These are phyloP conservation scores for Hypoxylon cercidicola DNA, from an alignment of 495 filamentous ascomycete species.

Conservation along the genomic window DNA sequence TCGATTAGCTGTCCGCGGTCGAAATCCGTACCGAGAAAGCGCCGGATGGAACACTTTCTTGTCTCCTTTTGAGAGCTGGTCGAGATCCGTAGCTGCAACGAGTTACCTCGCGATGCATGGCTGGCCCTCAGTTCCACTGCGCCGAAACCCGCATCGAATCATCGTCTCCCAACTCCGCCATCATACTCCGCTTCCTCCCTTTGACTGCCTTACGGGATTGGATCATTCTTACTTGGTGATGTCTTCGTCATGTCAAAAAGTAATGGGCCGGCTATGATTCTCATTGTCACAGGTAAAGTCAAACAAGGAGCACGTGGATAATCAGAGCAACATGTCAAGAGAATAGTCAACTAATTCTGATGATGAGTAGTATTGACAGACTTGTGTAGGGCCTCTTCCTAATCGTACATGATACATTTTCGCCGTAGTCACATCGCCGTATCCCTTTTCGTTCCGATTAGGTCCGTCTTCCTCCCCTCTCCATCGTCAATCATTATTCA, in stretches of 20 bases:
- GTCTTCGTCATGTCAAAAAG: conserved; percentile 1
- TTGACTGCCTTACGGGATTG: conserved; percentile 9
- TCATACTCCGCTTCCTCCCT: conserved; percentile 16
- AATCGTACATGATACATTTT: conserved; percentile 27
- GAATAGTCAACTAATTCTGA: background rate
- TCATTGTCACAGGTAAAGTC: too few relatives aligned
- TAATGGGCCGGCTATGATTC: conserved; percentile 18
- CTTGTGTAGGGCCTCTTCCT: conserved; percentile 18
- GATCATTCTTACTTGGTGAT: conserved; percentile 2
- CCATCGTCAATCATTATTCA: conserved; percentile 18
- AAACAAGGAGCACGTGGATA: background rate
- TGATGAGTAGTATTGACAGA: conserved; percentile 36
- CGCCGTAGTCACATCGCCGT: conserved; percentile 8
- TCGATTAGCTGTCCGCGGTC: conserved; percentile 9
- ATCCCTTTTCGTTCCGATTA: conserved; percentile 11
- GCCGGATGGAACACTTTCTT: conserved; percentile 34
- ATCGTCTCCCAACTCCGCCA: conserved; percentile 23
- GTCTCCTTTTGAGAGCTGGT: conserved; percentile 3
- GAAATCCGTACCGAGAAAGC: conserved; percentile 31
- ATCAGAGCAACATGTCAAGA: background rate
- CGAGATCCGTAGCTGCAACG: conserved; percentile 1
- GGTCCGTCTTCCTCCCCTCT: background rate
- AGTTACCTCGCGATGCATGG: background rate
- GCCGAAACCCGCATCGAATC: conserved; percentile 14
- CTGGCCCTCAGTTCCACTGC: conserved; percentile 5